phyloP scores from a whole-genome alignment of 106 monocot species.

The Dendrobium catenatum region DNA sequence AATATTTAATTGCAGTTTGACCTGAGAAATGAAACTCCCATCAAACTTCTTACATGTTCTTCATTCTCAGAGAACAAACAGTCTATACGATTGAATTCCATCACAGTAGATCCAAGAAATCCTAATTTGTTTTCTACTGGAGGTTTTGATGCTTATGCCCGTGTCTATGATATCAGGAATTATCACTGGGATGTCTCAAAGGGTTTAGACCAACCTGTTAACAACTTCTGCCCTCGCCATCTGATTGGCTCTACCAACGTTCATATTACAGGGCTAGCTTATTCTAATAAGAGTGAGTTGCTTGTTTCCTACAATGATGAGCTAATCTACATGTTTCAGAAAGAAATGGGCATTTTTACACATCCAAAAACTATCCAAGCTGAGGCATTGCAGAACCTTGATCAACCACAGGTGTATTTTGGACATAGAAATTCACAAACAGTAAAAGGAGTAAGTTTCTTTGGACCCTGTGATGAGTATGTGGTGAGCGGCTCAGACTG shows the following conservation, averaged over 20 bases:
- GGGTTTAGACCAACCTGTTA: constrained; percentile 40
- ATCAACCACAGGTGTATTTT: constrained; percentile 56
- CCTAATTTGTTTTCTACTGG: constrained; percentile 67
- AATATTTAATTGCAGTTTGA: constrained; percentile 72
- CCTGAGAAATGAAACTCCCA: constrained; percentile 49
- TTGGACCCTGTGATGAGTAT: constrained; percentile 75
- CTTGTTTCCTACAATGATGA: constrained; percentile 89
- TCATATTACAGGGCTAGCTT: constrained; percentile 76
- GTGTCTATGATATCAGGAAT: constrained; percentile 73
- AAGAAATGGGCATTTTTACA: constrained; percentile 59
- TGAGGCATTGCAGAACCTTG: constrained; percentile 22
- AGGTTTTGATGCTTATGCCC: constrained; percentile 75
- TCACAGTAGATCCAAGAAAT: constrained; percentile 68
- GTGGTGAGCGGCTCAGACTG: constrained; percentile 88
- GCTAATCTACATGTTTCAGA: constrained; percentile 63
- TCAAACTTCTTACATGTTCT: constrained; percentile 62
- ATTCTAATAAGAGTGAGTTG: constrained; percentile 71
- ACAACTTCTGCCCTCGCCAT: constrained; percentile 55
- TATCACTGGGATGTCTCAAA: constrained; percentile 34
- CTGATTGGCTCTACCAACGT: constrained; percentile 36
- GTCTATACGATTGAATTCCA: constrained; percentile 46
- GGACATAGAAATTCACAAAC: constrained; percentile 80
- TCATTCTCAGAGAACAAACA: constrained; percentile 42
- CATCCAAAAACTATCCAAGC: constrained; percentile 24
- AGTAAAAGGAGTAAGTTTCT: constrained; percentile 72